Evolutionary conservation across 208 protist genomes (phyloP).

Genomic region (Sergeia podlipaevii): DNA sequence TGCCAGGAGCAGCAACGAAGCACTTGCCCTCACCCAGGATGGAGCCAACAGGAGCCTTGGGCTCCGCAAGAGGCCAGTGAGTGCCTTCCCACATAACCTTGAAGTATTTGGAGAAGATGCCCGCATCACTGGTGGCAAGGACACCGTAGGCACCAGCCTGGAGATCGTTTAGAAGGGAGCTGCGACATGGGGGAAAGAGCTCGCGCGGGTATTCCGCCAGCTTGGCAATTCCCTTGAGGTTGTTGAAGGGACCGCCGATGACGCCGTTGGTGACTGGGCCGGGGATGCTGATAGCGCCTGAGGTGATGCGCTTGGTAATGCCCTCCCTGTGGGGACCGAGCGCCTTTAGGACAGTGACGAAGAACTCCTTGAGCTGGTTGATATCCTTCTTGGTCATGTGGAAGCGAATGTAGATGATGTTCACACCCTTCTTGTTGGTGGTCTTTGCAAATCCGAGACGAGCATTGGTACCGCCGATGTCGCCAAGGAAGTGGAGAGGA

Average conservation of each 20-base stretch:
- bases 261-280: constrained; percentile 45
- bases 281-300: constrained; percentile 48
- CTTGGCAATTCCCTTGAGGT: constrained; percentile 47
- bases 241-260: constrained; percentile 64
- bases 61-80: constrained; percentile 24
- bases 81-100: constrained; percentile 67
- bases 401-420: constrained; percentile 42
- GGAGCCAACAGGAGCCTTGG: constrained; percentile 9
- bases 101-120: constrained; percentile 52
- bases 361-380: constrained; percentile 44
- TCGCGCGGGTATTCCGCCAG: constrained; percentile 40
- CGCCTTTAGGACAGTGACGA: constrained; percentile 25
- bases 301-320: constrained; percentile 35
- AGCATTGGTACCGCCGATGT: constrained; percentile 70
- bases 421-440: constrained; percentile 4
- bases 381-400: constrained; percentile 40
- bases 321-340: constrained; percentile 15
- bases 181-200: constrained; percentile 52
- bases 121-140: constrained; percentile 42
- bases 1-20: constrained; percentile 56
- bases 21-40: constrained; percentile 38
- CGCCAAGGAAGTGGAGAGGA: constrained; percentile 60
- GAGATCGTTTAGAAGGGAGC: constrained; percentile 63
- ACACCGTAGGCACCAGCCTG: constrained; percentile 63
- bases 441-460: constrained; percentile 53